Base-by-base conservation (phyloP, 768 basidiomycete genomes). In the Phlebiopsis gigantea region DNA sequence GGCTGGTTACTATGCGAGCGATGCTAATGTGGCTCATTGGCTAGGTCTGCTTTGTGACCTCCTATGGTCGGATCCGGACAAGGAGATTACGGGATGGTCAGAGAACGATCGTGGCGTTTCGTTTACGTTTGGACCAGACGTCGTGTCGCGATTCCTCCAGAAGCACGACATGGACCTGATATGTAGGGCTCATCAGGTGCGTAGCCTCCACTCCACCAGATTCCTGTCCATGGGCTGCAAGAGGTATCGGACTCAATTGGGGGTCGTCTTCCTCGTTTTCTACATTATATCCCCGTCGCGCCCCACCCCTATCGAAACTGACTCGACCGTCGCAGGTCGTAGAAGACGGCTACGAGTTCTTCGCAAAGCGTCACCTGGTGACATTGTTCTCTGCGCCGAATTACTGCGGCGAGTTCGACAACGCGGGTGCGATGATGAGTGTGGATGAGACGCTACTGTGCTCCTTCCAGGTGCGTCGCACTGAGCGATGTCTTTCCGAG, bases 91-190 rank as follows among this genome's bases (percentile, higher is more conserved):
- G 14, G 96, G 96, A 5, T 99, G 96, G 96, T 93, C 92, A 71
- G 96, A 99, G 77, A 99, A 99, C 71, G 96, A 99, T 72, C 83
- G 96, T 68, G 96, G 96, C 57, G 96, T 99, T 50, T 97, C 94
- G 42, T 99, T 99, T 75, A 98, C 96, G 22, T 99, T 98, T 72
- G 96, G 96, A 7, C 93, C 95, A 22, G 96, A 98, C 69, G 96
- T 99, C 47, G 96, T 99, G 52, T 92, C 93, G 63, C 83, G 96
- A 66, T 99, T 99, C 82, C 77, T 99, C 66, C 94, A 97, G 80
- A 98, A 98, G 73, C 96, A 99, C 69, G 96, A 99, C 73, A 97
- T 98, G 96, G 96, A 98, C 72, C 77, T 98, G 69, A 98, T 98
- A 68, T 98, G 96, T 76, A 82, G 96, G 73, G 96, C 93, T 69